These are phyloP conservation scores for Euphrasia confusa DNA, from an alignment of 257 asterid species.

Conservation along the genomic window DNA sequence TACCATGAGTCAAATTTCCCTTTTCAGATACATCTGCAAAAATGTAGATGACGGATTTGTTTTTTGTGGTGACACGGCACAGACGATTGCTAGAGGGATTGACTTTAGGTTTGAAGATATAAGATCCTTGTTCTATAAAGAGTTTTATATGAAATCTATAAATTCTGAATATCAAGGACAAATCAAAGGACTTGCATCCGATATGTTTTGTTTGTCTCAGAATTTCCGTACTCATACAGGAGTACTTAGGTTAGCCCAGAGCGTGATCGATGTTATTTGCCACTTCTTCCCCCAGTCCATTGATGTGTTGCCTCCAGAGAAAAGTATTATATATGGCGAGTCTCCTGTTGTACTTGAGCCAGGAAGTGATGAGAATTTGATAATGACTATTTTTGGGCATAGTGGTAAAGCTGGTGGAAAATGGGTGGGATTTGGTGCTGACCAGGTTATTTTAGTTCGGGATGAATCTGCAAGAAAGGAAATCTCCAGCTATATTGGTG, in stretches of 20 bases:
- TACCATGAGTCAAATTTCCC: slow-evolving; percentile 52
- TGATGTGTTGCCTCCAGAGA: slow-evolving; percentile 52
- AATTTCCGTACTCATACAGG: slow-evolving; percentile 71
- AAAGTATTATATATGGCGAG: slow-evolving; percentile 56
- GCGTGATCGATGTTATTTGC: slow-evolving; percentile 48
- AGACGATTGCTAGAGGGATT: slow-evolving; percentile 59
- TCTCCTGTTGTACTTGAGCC: slow-evolving; percentile 55
- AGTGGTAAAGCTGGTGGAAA: slow-evolving; percentile 32
- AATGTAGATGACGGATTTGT: slow-evolving; percentile 61
- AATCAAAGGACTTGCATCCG: slow-evolving; percentile 47
- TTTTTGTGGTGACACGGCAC: slow-evolving; percentile 70
- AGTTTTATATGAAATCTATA: slow-evolving; percentile 36
- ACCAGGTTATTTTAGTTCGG: slow-evolving; percentile 59
- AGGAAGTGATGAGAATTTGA: slow-evolving; percentile 46
- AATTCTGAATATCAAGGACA: slow-evolving; percentile 20
- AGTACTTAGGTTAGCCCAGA: slow-evolving; percentile 62
- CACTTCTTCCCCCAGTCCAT: slow-evolving; percentile 53
- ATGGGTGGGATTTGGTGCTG: slow-evolving; percentile 62
- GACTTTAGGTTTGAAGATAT: slow-evolving; percentile 70
- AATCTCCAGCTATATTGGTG: slow-evolving; percentile 36
- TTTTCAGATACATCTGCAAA: slow-evolving; percentile 49
- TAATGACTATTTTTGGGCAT: slow-evolving; percentile 47
- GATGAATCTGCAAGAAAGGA: slow-evolving; percentile 44
- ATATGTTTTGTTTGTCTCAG: slow-evolving; percentile 41
- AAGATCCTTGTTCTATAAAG: slow-evolving; percentile 49